A percentile compares a stretch with the other conserved stretches of the same genome.
Conservation (phyloP, 345 rosid genomes). For the Arabidopsis arenosa region DNA sequence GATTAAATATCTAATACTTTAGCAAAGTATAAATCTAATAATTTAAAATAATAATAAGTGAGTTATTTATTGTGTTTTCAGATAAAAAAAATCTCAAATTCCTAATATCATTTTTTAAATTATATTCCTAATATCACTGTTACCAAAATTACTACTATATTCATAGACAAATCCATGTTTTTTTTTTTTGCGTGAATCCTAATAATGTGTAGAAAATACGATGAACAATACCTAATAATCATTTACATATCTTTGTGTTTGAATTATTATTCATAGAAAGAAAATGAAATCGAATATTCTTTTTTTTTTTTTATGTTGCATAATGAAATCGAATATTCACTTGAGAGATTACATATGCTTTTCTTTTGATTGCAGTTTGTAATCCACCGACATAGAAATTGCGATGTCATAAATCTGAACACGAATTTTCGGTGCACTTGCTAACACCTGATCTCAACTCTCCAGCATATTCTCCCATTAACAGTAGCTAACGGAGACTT, state of each 20-base stretch:
- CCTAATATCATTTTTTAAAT: too few species aligned
- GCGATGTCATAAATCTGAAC: slow-evolving; percentile 33
- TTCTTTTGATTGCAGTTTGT: slow-evolving; percentile 21
- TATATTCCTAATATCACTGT: neutral
- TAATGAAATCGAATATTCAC: slow-evolving; percentile 39
- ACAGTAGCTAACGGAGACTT: slow-evolving; percentile 44
- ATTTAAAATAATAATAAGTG: neutral
- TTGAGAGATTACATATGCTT: slow-evolving; percentile 28
- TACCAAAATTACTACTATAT: neutral
- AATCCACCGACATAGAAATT: slow-evolving; percentile 42
- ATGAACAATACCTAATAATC: neutral
- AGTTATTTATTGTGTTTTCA: neutral
- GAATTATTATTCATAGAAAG: neutral
- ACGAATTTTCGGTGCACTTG: slow-evolving; percentile 27
- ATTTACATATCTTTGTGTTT: too few species aligned
- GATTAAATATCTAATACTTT: neutral
- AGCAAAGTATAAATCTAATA: neutral
- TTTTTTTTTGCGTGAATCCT: neutral
- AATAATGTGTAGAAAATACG: neutral
- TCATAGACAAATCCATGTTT: neutral
- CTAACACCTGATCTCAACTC: slow-evolving; percentile 19
- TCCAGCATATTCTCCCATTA: slow-evolving; percentile 29
- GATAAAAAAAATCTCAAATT: too few species aligned
- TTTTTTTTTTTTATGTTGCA: too few species aligned
- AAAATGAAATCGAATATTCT: slow-evolving; percentile 35